phyloP scores from a whole-genome alignment of 352 stramenopile species.

The Phytophthora sp. region DNA sequence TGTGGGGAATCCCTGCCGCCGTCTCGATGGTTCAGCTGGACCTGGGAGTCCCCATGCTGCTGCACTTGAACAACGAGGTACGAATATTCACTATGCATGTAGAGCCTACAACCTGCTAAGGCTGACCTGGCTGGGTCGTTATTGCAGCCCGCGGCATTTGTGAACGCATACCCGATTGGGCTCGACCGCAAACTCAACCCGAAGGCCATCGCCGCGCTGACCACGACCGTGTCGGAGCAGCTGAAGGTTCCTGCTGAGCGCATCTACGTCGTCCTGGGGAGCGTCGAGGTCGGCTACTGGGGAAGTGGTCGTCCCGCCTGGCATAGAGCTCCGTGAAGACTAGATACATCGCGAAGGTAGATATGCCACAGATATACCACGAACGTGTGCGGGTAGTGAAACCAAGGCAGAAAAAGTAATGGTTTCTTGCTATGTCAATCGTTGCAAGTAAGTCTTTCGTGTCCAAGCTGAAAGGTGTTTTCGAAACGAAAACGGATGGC shows the following conservation, averaged over 20 bases:
- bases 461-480: too few relatives aligned
- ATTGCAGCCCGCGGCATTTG: slow-evolving; percentile 44
- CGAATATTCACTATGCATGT: background rate
- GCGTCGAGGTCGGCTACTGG: background rate
- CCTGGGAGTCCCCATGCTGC: slow-evolving; percentile 38
- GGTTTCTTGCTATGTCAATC: too few relatives aligned
- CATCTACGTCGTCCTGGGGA: background rate
- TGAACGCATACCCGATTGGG: slow-evolving; percentile 31
- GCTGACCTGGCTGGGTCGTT: too few relatives aligned
- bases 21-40: slow-evolving; percentile 53
- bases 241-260: background rate
- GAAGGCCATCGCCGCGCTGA: slow-evolving; percentile 18
- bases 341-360: too few relatives aligned
- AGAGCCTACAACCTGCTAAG: too few relatives aligned
- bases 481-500: too few relatives aligned
- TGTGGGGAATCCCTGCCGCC: slow-evolving; percentile 35
- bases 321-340: too few relatives aligned
- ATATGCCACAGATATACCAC: too few relatives aligned
- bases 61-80: slow-evolving; percentile 37
- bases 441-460: too few relatives aligned
- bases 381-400: too few relatives aligned
- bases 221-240: slow-evolving; percentile 11
- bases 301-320: too few relatives aligned
- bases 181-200: slow-evolving; percentile 44
- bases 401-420: too few relatives aligned